A percentile compares a stretch with the other conserved stretches of the same genome.
Conservation (phyloP, 208 protist species). For the Acanthamoeba rhysodes region DNA sequence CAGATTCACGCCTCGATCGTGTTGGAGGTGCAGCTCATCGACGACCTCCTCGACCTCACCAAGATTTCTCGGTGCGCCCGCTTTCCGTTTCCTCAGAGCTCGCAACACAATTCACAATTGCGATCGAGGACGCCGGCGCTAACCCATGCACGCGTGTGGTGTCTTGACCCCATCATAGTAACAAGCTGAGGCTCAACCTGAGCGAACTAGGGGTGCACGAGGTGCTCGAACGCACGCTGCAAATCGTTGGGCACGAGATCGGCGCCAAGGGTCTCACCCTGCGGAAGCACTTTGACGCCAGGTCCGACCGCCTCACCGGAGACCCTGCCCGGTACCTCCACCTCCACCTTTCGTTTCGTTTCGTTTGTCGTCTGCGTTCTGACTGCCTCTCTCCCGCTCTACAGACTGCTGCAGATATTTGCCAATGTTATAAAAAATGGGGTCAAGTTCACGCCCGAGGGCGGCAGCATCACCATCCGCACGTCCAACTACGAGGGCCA, state of each 20-base stretch:
- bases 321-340: conserved; percentile 10
- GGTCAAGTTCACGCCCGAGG: conserved; percentile 64
- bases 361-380: background rate
- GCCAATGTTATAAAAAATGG: conserved; percentile 29
- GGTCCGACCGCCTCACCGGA: background rate
- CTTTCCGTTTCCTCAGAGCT: background rate
- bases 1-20: conserved; percentile 38
- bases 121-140: background rate
- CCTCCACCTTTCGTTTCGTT: background rate
- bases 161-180: background rate
- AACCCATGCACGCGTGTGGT: background rate
- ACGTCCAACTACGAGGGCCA: conserved; percentile 31
- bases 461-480: background rate
- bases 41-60: conserved; percentile 74
- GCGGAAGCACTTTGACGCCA: background rate
- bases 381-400: no score
- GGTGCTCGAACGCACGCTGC: conserved; percentile 18
- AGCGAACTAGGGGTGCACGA: background rate
- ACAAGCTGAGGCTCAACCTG: conserved; percentile 59
- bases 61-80: conserved; percentile 4
- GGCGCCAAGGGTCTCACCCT: background rate
- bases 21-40: conserved; percentile 72
- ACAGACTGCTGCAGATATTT: conserved; percentile 25
- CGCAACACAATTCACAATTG: background rate
- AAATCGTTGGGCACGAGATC: conserved; percentile 52